Evolutionary conservation across 2,329 filamentous ascomycete species (phyloP), one percentile per base, ranked within the genome.

Genomic region (Dothiorella sarmentorum): DNA sequence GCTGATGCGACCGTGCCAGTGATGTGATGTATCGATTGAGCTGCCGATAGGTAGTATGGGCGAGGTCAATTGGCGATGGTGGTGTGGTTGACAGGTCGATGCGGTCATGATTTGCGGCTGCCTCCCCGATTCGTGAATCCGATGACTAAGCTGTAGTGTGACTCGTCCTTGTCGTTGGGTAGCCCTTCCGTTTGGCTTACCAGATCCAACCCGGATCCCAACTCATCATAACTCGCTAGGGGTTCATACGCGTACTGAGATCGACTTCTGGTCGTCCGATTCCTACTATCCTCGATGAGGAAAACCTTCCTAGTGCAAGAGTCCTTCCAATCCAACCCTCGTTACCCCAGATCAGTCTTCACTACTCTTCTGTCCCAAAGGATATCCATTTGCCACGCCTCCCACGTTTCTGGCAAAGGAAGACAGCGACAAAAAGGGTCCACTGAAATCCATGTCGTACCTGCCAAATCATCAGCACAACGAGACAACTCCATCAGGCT

Each of bases 381-480:
- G 38, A 27, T 29, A 17, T 11, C 53, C 53, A 6, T 56, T 45
- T 9, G 42, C 24, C 24, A 44, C 17, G 7, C 49, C 49, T 5
- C 71, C 72, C 6, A 66, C 64, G 3, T 61, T 66, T 24, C 72
- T 63, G 3, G 69, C 77, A 67, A 89, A 88, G 7, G 76, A 76
- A 29, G 78, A 78, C 45, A 82, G 69, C 2, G 87, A 81, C 73
- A 86, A 91, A 33, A 91, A 82, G 0, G 83, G 80, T 0, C 89
- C 88, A 24, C 78, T 78, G 65, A 90, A 92, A 27, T 90, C 86
- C 81, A 92, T 88, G 68, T 93, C 89, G 64, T 91, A 91, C 87
- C 58, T 55, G 7, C 3, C 35, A 11, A 15, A 22, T 3, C 4
- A 15, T 53, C 2, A 44, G 35, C 1, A 7, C 7, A 4, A 15